phyloP scores from a whole-genome alignment of 345 rosid genomes.

The Gossypium anomalum region DNA sequence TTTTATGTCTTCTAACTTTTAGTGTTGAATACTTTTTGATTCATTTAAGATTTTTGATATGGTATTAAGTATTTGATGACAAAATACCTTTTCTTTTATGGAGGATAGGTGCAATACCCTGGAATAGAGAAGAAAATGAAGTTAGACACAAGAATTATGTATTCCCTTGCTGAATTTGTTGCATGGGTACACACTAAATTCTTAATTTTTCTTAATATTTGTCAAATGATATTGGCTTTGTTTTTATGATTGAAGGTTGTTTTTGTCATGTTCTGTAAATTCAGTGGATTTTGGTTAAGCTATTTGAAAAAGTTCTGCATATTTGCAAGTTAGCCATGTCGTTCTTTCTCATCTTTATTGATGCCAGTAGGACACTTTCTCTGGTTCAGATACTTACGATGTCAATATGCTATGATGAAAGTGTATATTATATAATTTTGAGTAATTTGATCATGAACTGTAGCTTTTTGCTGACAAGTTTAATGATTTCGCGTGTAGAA shows the following conservation, averaged over 20 bases:
- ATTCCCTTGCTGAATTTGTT: conserved; percentile 63
- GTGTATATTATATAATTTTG: neutral
- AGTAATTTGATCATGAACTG: neutral
- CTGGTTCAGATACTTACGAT: neutral
- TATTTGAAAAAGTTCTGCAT: neutral
- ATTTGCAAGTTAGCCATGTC: neutral
- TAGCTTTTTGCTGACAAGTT: neutral
- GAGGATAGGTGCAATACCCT: conserved; percentile 77
- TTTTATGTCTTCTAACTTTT: neutral
- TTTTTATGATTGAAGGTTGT: neutral
- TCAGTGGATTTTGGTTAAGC: neutral
- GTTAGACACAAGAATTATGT: conserved; percentile 67
- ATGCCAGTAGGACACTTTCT: neutral
- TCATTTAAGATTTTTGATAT: neutral
- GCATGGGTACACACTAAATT: conserved; percentile 41
- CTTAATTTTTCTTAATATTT: neutral
- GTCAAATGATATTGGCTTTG: neutral
- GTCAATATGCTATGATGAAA: neutral
- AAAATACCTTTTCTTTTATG: conserved; percentile 13
- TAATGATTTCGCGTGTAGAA: neutral
- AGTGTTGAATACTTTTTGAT: neutral
- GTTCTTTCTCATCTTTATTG: neutral
- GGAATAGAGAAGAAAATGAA: conserved; percentile 68
- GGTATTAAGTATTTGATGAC: neutral
- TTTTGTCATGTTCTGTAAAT: neutral